Evolutionary conservation across 2,329 filamentous ascomycete species (phyloP).

Genomic region (Fusarium setosum): DNA sequence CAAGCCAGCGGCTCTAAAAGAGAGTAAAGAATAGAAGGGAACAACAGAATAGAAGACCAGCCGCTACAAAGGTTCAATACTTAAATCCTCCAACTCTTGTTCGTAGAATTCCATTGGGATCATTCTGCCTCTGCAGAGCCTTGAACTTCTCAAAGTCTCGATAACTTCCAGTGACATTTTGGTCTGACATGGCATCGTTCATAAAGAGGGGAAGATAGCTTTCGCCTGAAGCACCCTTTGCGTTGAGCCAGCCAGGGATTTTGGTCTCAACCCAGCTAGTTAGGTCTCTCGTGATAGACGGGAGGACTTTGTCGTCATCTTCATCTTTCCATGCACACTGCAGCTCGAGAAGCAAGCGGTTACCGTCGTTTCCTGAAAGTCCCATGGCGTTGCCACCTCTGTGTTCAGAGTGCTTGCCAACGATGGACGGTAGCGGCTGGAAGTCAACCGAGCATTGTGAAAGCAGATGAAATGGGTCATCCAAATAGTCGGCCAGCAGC

Average conservation of each 20-base stretch:
- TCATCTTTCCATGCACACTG: constrained; percentile 38
- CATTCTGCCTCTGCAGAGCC: constrained; percentile 44
- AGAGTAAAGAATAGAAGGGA: too few relatives aligned
- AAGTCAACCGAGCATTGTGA: constrained; percentile 46
- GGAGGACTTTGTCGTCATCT: constrained; percentile 36
- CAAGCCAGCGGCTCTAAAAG: background rate
- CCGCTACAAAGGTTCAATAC: background rate
- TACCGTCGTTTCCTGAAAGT: constrained; percentile 27
- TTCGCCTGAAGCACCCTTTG: background rate
- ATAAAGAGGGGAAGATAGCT: constrained; percentile 46
- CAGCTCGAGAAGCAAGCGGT: constrained; percentile 40
- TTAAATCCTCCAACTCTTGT: constrained; percentile 7
- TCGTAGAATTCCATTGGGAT: constrained; percentile 35
- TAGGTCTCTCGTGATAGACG: constrained; percentile 23
- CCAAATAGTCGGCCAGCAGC: constrained; percentile 42
- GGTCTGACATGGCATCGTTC: constrained; percentile 50
- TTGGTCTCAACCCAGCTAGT: constrained; percentile 32
- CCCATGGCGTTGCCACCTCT: constrained; percentile 43
- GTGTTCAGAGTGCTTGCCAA: constrained; percentile 35
- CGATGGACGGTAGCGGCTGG: constrained; percentile 44
- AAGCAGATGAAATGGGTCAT: constrained; percentile 32
- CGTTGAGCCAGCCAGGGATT: constrained; percentile 39
- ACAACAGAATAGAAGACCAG: too few relatives aligned
- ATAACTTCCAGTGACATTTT: constrained; percentile 45
- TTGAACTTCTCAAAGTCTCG: constrained; percentile 45